Evolutionary conservation across 768 basidiomycete species (phyloP).

Genomic region (Heimioporus sp.): DNA sequence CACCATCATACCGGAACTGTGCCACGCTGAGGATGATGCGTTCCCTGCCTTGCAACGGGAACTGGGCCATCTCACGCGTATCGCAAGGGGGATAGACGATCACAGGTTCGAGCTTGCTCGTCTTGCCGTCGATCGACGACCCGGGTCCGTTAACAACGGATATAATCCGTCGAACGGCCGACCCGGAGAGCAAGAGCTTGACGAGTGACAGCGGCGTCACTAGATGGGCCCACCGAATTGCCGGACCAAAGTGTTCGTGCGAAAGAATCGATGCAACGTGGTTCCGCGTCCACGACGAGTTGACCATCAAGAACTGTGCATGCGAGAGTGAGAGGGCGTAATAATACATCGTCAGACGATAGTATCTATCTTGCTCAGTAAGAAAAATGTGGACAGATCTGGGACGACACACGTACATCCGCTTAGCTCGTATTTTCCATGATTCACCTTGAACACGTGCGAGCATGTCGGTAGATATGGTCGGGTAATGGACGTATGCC

Average conservation of each 20-base stretch:
- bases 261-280: constrained; percentile 77
- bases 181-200: constrained; percentile 22
- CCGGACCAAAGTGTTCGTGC: constrained; percentile 43
- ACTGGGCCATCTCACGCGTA: constrained; percentile 64
- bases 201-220: constrained; percentile 41
- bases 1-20: constrained; percentile 74
- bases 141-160: not conserved
- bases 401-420: constrained; percentile 18
- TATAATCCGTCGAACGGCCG: not conserved
- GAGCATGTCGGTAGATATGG: constrained; percentile 94
- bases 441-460: constrained; percentile 54
- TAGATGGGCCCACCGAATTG: constrained; percentile 46
- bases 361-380: constrained; percentile 57
- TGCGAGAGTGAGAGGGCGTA: constrained; percentile 74
- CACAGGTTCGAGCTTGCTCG: constrained; percentile 8
- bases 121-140: not conserved
- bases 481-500: constrained; percentile 95
- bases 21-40: constrained; percentile 81
- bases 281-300: constrained; percentile 90
- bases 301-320: constrained; percentile 84
- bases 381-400: not conserved
- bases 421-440: constrained; percentile 24
- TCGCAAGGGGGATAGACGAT: constrained; percentile 95
- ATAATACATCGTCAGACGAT: constrained; percentile 80
- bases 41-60: constrained; percentile 52